Percentiles rank a stretch among this genome's conserved stretches.
Evolutionary conservation across 345 rosid genomes (phyloP).

Genomic region (Clausena lansium): DNA sequence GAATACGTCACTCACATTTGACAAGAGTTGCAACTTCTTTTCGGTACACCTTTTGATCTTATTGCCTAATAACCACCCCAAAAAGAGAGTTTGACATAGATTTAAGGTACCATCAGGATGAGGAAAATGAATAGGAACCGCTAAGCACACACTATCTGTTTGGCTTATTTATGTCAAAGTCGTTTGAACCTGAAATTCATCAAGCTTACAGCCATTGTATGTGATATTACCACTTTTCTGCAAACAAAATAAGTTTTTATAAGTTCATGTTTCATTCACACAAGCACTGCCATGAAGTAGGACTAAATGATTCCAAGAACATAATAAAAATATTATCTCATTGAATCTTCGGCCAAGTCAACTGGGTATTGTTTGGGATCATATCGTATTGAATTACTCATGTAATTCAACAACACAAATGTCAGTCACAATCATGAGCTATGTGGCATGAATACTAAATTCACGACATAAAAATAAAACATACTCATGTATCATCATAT

Average conservation of each 20-base stretch:
- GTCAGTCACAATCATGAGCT: too few species aligned
- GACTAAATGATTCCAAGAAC: too few species aligned
- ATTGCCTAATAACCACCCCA: conserved; percentile 47
- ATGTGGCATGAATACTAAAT: too few species aligned
- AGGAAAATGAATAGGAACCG: not conserved
- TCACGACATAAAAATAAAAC: too few species aligned
- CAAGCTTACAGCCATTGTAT: conserved; percentile 70
- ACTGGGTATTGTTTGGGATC: too few species aligned
- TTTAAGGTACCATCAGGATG: not conserved
- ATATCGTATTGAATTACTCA: too few species aligned
- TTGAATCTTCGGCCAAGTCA: too few species aligned
- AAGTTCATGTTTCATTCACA: not conserved
- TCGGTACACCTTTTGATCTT: conserved; percentile 72
- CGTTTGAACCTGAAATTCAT: conserved; percentile 70
- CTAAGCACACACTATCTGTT: conserved; percentile 44
- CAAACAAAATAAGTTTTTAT: not conserved
- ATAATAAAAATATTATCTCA: too few species aligned
- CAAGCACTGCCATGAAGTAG: not conserved
- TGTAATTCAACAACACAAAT: not conserved
- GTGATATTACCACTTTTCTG: conserved; percentile 68
- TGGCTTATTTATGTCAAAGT: conserved; percentile 91
- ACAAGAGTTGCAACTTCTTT: conserved; percentile 62
- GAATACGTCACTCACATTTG: conserved; percentile 81
- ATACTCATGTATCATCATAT: too few species aligned
- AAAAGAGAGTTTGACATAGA: not conserved